Evolutionary conservation across 2,329 filamentous ascomycete genomes (phyloP), one percentile per base, ranked within the genome.

Genomic region (Neocatenulostroma microsporum): DNA sequence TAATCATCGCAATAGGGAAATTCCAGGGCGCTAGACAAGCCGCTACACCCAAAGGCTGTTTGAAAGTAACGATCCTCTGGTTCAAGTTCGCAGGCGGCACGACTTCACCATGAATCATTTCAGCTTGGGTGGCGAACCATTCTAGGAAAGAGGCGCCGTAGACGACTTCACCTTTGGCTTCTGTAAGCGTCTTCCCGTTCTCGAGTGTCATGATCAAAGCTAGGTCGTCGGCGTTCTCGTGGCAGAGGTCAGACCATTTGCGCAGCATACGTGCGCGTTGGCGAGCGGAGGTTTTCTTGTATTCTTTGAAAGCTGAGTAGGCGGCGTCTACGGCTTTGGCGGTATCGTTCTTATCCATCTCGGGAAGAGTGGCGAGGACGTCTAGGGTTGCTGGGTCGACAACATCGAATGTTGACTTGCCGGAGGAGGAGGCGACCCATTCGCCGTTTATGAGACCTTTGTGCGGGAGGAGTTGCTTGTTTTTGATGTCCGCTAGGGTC

Each of bases 1-100:
- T 50, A 4, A 68, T 63, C 66, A 69, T 59, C 5, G 57, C 56
- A 9, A 43, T 36, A 3, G 54, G 53, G 20, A 55, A 54, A 34
- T 58, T 58, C 54, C 55, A 57, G 2, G 56, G 55, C 2, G 48
- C 44, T 10, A 47, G 23, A 15, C 37, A 24, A 13, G 30, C 44
- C 13, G 12, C 57, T 39, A 41, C 46, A 38, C 12, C 40, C 4
- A 42, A 8, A 8, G 40, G 40, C 21, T 42, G 35, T 24, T 39
- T 39, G 31, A 39, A 34, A 7, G 50, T 53, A 2, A 56, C 29
- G 11, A 57, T 42, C 9, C 48, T 19, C 30, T 48, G 47, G 34
- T 36, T 41, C 9, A 42, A 34, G 27, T 47, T 50, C 8, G 49
- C 30, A 15, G 42, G 32, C 4, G 47, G 45, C 6, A 51, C 41